Evolutionary conservation across 139 green algal genomes (phyloP), one percentile per base, ranked within the genome.

Genomic region (Dunaliella sp.): DNA sequence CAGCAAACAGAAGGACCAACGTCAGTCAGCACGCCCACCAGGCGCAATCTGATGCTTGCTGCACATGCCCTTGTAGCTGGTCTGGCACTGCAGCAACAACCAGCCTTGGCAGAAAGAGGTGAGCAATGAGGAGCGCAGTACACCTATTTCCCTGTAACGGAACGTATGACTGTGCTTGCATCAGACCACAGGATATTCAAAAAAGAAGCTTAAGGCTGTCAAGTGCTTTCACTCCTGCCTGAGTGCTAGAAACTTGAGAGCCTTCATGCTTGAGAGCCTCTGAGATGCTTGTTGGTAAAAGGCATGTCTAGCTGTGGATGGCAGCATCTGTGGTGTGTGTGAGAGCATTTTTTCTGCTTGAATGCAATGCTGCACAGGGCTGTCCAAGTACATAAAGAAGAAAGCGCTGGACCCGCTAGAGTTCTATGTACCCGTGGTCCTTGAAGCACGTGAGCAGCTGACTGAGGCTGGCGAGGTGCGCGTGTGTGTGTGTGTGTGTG

Each of bases 381-480:
- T 85, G 25, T 3, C 12, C 2, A 65, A 34, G 37, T 85, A 85
- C 81, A 85, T 85, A 30, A 77, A 77, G 57, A 85, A 77, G 31
- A 85, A 85, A 79, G 57, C 85, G 33, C 78, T 92, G 77, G 91
- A 94, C 38, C 87, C 88, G 1, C 84, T 94, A 34, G 88, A 92
- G 28, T 90, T 83, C 0, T 94, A 94, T 36, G 80, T 94, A 0
- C 91, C 91, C n/a, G 73, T 89, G 31, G 80, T 92, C 36, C 85
- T 94, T 48, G 80, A 89, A 34, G 90, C 90, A 12, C 83, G 85
- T 2, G 77, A 88, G 35, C 86, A 90, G 86, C 86, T 93, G 36
- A 36, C 48, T 2, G 58, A 76, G 32, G 80, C 80, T 33, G 38
- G 48, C 1, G 80, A 84, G 38, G 38, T 84, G 26, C 25, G n/a